Evolutionary conservation across 805 yeast genomes (phyloP), one percentile per base, ranked within the genome.

Genomic region (Wickerhamomyces ciferrii): DNA sequence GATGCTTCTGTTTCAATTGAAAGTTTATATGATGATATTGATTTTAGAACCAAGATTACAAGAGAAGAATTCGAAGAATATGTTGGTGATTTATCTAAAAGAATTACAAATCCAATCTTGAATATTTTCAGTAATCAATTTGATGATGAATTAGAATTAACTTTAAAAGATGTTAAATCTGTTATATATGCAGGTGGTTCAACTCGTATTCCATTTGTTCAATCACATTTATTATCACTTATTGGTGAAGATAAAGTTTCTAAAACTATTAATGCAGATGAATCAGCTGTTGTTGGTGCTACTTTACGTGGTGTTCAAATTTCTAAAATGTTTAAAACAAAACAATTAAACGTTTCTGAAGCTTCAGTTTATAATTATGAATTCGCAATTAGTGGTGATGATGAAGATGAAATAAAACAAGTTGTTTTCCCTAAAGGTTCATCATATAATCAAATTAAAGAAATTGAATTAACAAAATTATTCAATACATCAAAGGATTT

Each of bases 241-340:
- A 67, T 83, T 38, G 88, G 84, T 1, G 79, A 78, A 18, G 83
- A 79, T 2, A 61, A 70, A 43, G 71, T 91, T 36, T 75, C 96
- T 20, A 89, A 84, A 63, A 87, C 84, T 43, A 95, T 94, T 40
- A 94, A 94, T 65, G 94, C 99, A 0, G 99, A 94, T 66, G 99
- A 94, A 69, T 83, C 97, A 40, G 88, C 88, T 44, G 96, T 88
- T 14, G 74, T 87, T 56, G 99, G 99, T 43, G 80, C 95, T 2
- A 81, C 96, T n/a, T 69, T 86, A 35, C 77, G 90, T 53, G 98
- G 94, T 19, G 84, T 89, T 37, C 73, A 80, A 42, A 69, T 88
- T 35, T 79, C 89, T n/a, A 75, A 80, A 36, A 75, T 81, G 56
- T 84, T 81, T 63, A 79, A 82, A 53, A 74, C 86, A 7, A 79